phyloP scores from a whole-genome alignment of 176 grass and related monocot species.

The Carex cristatella region DNA sequence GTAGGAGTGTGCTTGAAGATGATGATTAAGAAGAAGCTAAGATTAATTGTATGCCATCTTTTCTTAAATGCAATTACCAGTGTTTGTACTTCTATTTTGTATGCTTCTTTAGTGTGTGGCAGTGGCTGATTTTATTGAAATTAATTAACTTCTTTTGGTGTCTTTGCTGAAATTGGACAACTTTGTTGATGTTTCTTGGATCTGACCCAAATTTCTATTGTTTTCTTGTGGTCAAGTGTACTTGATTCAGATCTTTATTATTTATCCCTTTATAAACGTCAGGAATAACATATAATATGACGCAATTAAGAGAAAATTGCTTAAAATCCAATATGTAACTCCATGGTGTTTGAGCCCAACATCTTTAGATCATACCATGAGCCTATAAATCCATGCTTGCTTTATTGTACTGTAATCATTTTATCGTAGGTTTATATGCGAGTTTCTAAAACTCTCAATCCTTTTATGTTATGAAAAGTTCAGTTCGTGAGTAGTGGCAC shows the following conservation, averaged over 20 bases:
- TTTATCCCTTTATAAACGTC: neutral
- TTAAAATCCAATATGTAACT: no score
- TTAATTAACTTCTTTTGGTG: neutral
- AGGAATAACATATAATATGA: no score
- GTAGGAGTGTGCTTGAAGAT: slow-evolving; percentile 61
- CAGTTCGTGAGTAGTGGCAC: no score
- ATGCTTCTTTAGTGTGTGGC: neutral
- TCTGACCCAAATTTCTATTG: neutral
- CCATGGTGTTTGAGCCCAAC: neutral
- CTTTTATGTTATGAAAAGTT: no score
- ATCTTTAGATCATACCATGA: neutral
- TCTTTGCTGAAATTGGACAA: neutral
- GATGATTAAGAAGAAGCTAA: slow-evolving; percentile 45
- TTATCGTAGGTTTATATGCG: no score
- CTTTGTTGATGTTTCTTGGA: neutral
- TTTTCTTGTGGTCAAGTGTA: neutral
- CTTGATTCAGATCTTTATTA: neutral
- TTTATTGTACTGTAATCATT: neutral
- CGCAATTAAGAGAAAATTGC: no score
- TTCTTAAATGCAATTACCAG: neutral
- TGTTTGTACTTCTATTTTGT: neutral
- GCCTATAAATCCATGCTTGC: neutral
- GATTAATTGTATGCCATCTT: neutral
- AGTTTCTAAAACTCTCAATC: neutral
- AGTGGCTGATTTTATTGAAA: neutral